These are phyloP conservation scores for Ampelomyces quisqualis DNA, from an alignment of 2,329 filamentous ascomycete species.

Conservation along the genomic window DNA sequence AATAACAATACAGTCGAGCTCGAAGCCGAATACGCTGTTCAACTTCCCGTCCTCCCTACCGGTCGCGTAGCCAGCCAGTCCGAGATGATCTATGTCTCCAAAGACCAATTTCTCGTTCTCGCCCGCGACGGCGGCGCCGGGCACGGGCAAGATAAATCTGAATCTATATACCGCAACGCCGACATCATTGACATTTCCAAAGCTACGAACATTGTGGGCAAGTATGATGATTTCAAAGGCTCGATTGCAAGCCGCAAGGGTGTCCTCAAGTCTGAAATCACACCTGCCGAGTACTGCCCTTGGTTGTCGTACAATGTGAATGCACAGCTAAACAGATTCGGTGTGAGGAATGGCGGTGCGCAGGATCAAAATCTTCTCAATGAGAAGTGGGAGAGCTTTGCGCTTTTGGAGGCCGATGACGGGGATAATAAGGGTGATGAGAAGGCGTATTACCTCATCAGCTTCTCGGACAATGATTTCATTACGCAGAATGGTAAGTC, in stretches of 20 bases:
- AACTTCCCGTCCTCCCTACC: constrained; percentile 60
- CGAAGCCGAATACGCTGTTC: constrained; percentile 64
- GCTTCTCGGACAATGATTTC: constrained; percentile 72
- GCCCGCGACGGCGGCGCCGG: constrained; percentile 64
- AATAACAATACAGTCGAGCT: constrained; percentile 50
- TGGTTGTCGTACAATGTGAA: constrained; percentile 71
- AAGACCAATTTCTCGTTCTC: constrained; percentile 66
- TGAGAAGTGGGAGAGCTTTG: constrained; percentile 75
- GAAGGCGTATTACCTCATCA: constrained; percentile 69
- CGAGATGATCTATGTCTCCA: constrained; percentile 65
- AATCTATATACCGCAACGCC: constrained; percentile 65
- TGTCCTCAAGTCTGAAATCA: constrained; percentile 56
- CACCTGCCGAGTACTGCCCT: constrained; percentile 61
- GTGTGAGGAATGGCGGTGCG: constrained; percentile 66
- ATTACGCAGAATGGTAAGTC: constrained; percentile 66
- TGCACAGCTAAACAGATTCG: constrained; percentile 63
- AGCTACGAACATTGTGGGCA: constrained; percentile 62
- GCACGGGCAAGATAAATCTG: constrained; percentile 54
- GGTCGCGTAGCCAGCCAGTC: constrained; percentile 65
- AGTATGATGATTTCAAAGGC: constrained; percentile 42
- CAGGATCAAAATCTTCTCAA: constrained; percentile 63
- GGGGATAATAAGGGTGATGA: constrained; percentile 47
- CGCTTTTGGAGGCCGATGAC: constrained; percentile 57
- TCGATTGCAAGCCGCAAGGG: constrained; percentile 55
- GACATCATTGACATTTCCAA: constrained; percentile 66